Conservation (phyloP, 2,329 filamentous ascomycete species). For the Akanthomyces lecanii region DNA sequence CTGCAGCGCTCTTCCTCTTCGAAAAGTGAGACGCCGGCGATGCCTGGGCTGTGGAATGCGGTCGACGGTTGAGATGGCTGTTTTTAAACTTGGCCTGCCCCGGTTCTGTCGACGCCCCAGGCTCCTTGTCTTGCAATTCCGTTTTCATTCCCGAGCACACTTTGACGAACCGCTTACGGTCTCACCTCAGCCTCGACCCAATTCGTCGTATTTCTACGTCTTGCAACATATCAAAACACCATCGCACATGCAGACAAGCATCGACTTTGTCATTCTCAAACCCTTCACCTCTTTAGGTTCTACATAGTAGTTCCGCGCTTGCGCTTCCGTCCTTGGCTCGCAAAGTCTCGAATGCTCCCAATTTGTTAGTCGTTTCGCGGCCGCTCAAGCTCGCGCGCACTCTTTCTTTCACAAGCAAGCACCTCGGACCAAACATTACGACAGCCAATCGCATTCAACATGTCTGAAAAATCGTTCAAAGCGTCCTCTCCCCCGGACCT, state of each 20-base stretch:
- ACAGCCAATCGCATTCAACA: conserved; percentile 15
- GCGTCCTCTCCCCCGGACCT: conserved; percentile 15
- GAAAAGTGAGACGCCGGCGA: conserved; percentile 5
- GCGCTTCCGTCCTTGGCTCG: background rate
- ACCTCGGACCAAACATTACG: conserved; percentile 22
- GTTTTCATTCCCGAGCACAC: conserved; percentile 8
- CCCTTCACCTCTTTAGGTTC: background rate
- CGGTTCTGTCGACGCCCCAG: background rate
- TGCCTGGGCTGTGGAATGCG: conserved; percentile 3
- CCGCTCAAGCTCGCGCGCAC: background rate
- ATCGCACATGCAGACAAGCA: background rate
- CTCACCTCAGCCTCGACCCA: background rate
- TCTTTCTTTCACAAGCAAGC: background rate
- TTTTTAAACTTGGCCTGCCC: conserved; percentile 9
- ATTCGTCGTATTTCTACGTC: background rate
- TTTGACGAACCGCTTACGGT: background rate
- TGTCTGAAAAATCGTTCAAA: conserved; percentile 17
- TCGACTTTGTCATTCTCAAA: background rate
- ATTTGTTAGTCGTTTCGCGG: background rate
- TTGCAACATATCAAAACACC: background rate
- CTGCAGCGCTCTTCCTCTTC: background rate
- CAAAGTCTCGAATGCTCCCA: conserved; percentile 6
- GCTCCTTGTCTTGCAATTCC: conserved; percentile 8
- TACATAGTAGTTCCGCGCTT: background rate
- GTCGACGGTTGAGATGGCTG: conserved; percentile 3